These are phyloP conservation scores for Ceratobasidium sp. DNA, from an alignment of 1,284 basidiomycete genomes.

Conservation along the genomic window DNA sequence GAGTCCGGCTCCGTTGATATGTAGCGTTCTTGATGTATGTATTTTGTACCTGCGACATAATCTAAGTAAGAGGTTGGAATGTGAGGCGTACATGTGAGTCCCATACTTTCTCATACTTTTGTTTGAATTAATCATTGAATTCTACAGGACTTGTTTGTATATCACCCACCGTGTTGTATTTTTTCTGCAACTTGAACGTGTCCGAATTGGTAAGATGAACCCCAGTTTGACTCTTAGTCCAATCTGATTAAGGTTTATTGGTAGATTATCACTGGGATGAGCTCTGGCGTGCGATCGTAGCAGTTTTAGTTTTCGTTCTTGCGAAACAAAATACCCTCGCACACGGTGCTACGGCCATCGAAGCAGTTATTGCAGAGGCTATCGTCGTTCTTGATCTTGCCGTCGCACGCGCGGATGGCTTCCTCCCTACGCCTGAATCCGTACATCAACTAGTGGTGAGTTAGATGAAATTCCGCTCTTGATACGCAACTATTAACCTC, in stretches of 20 bases:
- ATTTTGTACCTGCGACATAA: conserved; percentile 78
- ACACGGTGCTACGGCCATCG: conserved; percentile 54
- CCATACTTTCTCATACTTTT: background rate
- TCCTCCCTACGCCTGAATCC: conserved; percentile 66
- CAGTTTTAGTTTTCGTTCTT: conserved; percentile 67
- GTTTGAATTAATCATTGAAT: conserved; percentile 6
- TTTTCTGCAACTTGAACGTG: conserved; percentile 66
- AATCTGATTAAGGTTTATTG: background rate
- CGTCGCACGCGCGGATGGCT: conserved; percentile 66
- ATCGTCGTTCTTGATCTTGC: conserved; percentile 63
- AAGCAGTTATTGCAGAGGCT: background rate
- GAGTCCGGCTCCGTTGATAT: conserved; percentile 62
- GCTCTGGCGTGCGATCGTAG: conserved; percentile 69
- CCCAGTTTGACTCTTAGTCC: background rate
- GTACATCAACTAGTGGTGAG: conserved; percentile 73
- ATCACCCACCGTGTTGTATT: conserved; percentile 67
- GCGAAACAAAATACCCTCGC: conserved; percentile 65
- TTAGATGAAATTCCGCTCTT: conserved; percentile 35
- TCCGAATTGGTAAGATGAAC: conserved; percentile 64
- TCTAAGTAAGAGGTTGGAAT: conserved; percentile 71
- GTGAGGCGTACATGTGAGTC: conserved; percentile 67
- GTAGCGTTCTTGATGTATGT: conserved; percentile 72
- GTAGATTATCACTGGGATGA: conserved; percentile 75
- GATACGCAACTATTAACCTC: conserved; percentile 10
- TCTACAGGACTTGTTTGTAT: conserved; percentile 66